Base-by-base conservation (phyloP, 2,329 filamentous ascomycete genomes). In the Sclerotinia subarctica region DNA sequence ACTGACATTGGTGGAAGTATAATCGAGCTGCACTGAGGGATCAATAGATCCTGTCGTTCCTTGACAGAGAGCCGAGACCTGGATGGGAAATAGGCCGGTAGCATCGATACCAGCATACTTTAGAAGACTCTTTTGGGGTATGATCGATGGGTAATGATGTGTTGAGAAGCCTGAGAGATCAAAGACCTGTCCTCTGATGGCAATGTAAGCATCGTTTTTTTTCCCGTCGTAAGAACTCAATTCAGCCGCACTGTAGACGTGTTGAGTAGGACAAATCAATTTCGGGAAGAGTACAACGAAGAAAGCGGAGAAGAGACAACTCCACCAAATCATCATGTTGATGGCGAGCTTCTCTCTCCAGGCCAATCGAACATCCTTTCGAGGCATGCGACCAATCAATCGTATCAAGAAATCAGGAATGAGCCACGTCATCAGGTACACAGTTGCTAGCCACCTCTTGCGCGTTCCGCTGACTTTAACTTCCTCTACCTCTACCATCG, bases 331-430 rank as follows among this genome's bases (percentile, higher is more conserved):
- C 76, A 98, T 85, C 78, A 99, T 84, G 82, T 99, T 99, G 84
- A 99, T 99, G 66, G 95, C 94, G 69, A 99, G 79, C 83, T 99
- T 99, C 79, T 99, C 95, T 77, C 95, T 86, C 95, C 95, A 99
- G 0, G 95, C 95, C 78, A 91, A 85, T 32, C 94, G 91, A 11
- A 99, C 88, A 78, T 99, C 95, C 77, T 96, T 96, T 70, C 95
- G 91, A 69, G 90, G 86, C 90, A 97, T 97, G 64, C 91, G 86
- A 29, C 94, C 94, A 52, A 96, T 70, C 74, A 84, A 83, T 66
- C 88, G 86, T 77, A 98, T 91, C 54, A 90, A 75, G 74, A 97
- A 91, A 77, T 97, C 94, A 6, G 95, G 95, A 57, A 97, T 82
- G 73, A 89, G 93, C 83, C 88, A 99, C 4, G 95, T 99, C 70